Base-by-base conservation (phyloP, 169 alveolate species). In the Plasmodium sp. region DNA sequence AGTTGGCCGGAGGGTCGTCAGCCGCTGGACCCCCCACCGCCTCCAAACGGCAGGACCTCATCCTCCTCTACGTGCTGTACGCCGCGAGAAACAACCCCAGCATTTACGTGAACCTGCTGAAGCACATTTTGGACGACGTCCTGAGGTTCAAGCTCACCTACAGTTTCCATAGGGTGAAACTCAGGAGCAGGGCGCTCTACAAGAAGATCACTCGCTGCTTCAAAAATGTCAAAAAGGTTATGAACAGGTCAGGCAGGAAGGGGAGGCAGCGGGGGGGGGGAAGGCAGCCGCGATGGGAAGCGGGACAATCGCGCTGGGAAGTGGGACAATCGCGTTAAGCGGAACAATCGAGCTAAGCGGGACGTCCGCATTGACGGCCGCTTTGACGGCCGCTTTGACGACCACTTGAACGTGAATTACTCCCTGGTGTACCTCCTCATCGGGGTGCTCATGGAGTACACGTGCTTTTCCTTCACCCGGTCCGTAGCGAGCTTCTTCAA, bases 361-460 rank as follows among this genome's bases (percentile, higher is more conserved):
- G 91, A 90, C 16, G 81, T 43, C 36, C 73, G 41, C 72, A 9
- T n/a, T 48, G 58, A 62, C 54, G 74, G 27, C 27, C 27, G 27
- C 27, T 22, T 22, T 22, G 27, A 22, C 27, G 27, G 27, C 27
- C 27, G 27, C 27, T 22, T 22, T 22, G 27, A 22, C 16, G 81
- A 80, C 36, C 73, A 58, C 72, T 7, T n/a, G 72, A 79, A 62
- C 54, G 74, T 41, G 18, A 90, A 90, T 90, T 90, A 90, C 51
- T 90, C 94, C 14, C 62, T 90, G 5, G 56, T 90, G 45, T 90
- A 79, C 74, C 33, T 90, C 51, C 83, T 90, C 74, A 74, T 90
- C 34, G 94, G 91, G 1, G 7, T 90, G 34, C 31, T 90, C 2
- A 51, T 90, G 31, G 90, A 90, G 51, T 81, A 90, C 16, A 90